phyloP scores from a whole-genome alignment of 768 basidiomycete genomes.

The Lentinula raphanica region DNA sequence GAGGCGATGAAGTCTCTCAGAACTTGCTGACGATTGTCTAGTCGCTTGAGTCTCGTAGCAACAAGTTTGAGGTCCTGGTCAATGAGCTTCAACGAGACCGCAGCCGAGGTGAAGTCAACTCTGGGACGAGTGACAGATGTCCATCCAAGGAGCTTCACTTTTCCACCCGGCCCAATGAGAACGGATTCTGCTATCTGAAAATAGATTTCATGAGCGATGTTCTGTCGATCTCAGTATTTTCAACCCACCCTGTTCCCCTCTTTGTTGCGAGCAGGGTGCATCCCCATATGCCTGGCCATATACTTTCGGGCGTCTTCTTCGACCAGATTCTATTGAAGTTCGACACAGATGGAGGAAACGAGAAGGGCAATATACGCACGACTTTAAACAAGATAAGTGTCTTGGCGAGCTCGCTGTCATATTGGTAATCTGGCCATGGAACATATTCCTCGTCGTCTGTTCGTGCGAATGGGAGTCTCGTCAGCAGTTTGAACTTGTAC shows the following conservation, averaged over 20 bases:
- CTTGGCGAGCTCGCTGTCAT: not conserved
- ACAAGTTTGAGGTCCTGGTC: not conserved
- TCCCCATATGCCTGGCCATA: slow-evolving; percentile 1
- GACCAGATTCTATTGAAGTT: not conserved
- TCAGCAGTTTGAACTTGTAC: not conserved
- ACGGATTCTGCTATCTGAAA: not conserved
- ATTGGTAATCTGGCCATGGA: not conserved
- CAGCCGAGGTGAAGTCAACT: not conserved
- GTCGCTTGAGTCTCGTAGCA: not conserved
- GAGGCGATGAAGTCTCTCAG: not conserved
- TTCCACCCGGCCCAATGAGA: slow-evolving; percentile 1
- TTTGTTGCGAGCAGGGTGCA: slow-evolving; percentile 1
- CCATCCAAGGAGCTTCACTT: slow-evolving; percentile 3
- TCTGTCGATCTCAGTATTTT: not conserved
- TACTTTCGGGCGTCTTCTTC: slow-evolving; percentile 1
- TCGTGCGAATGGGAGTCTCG: not conserved
- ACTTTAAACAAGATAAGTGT: slow-evolving; percentile 1
- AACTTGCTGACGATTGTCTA: not conserved
- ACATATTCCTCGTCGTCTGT: slow-evolving; percentile 1
- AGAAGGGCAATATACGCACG: not conserved
- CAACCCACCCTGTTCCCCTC: not conserved
- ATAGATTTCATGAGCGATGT: not conserved
- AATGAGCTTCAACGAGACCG: not conserved
- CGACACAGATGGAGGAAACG: no score
- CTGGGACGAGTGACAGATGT: not conserved